A percentile compares a stretch with the other conserved stretches of the same genome.
Conservation (phyloP, 176 grass and related monocot genomes). For the Aegilops bicornis region DNA sequence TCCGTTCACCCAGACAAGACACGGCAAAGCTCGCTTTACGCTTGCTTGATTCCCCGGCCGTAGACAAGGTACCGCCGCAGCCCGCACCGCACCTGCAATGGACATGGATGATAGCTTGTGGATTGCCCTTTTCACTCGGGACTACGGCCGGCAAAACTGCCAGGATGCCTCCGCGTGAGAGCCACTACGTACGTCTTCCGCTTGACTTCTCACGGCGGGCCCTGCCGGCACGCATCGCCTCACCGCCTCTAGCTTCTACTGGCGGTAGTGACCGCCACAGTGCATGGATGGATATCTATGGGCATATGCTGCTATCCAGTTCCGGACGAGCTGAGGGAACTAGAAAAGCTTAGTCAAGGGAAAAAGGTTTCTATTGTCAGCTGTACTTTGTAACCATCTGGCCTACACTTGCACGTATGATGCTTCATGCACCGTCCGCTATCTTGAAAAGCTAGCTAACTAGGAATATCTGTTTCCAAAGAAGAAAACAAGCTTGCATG, state of each 20-base stretch:
- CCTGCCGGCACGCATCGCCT: background rate
- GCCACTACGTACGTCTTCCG: background rate
- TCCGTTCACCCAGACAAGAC: background rate
- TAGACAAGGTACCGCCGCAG: background rate
- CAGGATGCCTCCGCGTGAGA: background rate
- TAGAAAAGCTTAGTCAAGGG: background rate
- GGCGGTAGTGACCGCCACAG: background rate
- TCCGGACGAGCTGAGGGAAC: background rate
- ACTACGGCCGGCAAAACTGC: background rate
- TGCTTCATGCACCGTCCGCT: background rate
- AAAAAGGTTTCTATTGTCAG: conserved; percentile 17
- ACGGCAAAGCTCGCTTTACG: conserved; percentile 33
- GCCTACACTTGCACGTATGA: background rate
- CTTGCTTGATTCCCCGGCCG: conserved; percentile 11
- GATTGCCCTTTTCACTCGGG: conserved; percentile 15
- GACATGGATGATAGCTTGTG: background rate
- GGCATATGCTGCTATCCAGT: background rate
- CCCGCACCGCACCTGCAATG: background rate
- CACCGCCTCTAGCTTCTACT: background rate
- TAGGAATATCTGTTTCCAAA: no score
- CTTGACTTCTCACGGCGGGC: background rate
- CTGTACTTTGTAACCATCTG: conserved; percentile 7
- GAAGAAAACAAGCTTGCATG: background rate
- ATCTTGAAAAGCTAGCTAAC: no score
- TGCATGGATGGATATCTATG: background rate